phyloP scores from a whole-genome alignment of 352 stramenopile species.

The Phytophthora multivora region DNA sequence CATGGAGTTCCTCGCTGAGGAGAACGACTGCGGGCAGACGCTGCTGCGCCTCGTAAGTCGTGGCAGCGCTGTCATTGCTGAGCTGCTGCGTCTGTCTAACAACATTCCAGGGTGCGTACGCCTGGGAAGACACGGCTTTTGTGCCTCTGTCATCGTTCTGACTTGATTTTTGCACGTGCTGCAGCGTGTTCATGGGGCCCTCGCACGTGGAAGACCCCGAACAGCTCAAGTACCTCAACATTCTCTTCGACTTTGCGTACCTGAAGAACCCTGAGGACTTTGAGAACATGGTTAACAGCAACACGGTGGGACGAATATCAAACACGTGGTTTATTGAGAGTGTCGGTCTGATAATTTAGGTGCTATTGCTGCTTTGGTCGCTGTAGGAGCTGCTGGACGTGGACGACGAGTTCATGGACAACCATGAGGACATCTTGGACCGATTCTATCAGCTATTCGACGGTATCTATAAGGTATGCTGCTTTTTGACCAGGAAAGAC shows the following conservation, averaged over 20 bases:
- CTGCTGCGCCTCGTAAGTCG: conserved; percentile 92
- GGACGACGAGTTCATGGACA: conserved; percentile 93
- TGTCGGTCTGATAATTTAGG: background rate
- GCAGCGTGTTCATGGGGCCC: conserved; percentile 84
- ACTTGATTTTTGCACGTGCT: conserved; percentile 16
- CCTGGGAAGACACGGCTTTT: background rate
- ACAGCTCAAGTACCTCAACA: conserved; percentile 91
- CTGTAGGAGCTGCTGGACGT: conserved; percentile 82
- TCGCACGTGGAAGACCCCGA: conserved; percentile 89
- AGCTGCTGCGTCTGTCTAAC: conserved; percentile 92
- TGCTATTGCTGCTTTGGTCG: conserved; percentile 1
- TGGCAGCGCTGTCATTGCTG: conserved; percentile 92
- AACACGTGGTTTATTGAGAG: conserved; percentile 13
- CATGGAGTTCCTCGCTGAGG: conserved; percentile 90
- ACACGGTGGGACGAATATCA: conserved; percentile 59
- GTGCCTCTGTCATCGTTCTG: background rate
- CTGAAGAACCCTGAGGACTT: conserved; percentile 95
- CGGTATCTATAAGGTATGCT: conserved; percentile 77
- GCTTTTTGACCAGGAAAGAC: background rate
- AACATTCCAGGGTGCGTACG: conserved; percentile 83
- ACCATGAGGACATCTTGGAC: conserved; percentile 85
- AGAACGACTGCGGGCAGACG: conserved; percentile 96
- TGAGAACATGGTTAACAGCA: conserved; percentile 93
- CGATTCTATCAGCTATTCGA: conserved; percentile 92
- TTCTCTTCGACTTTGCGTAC: conserved; percentile 96